phyloP scores from a whole-genome alignment of 1,139 yeast genomes.

The Geotrichum klebahnii region DNA sequence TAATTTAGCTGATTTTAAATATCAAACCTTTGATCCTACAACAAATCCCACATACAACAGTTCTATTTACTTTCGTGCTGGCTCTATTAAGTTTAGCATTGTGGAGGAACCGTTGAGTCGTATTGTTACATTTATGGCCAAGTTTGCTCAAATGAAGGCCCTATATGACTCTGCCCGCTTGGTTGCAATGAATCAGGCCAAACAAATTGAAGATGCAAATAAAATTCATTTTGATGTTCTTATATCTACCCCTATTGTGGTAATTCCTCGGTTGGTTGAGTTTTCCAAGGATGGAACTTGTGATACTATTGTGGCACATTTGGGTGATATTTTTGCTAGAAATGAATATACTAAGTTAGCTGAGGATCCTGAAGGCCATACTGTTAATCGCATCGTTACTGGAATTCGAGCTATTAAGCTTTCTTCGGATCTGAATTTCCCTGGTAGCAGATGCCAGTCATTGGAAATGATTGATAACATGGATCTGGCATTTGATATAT shows the following conservation, averaged over 20 bases:
- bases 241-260: slow-evolving; percentile 77
- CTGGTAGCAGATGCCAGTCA: slow-evolving; percentile 47
- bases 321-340: slow-evolving; percentile 76
- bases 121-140: slow-evolving; percentile 61
- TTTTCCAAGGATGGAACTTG: slow-evolving; percentile 30
- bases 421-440: slow-evolving; percentile 54
- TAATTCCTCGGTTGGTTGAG: slow-evolving; percentile 56
- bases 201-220: slow-evolving; percentile 57
- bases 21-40: slow-evolving; percentile 67
- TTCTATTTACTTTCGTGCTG: slow-evolving; percentile 61
- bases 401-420: slow-evolving; percentile 71
- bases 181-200: slow-evolving; percentile 70
- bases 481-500: slow-evolving; percentile 60
- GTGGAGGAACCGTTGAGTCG: slow-evolving; percentile 75
- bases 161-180: slow-evolving; percentile 83
- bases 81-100: slow-evolving; percentile 69
- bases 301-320: slow-evolving; percentile 63
- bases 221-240: slow-evolving; percentile 66
- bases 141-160: slow-evolving; percentile 79
- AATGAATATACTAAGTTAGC: slow-evolving; percentile 50
- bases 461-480: slow-evolving; percentile 65
- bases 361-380: slow-evolving; percentile 25
- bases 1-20: slow-evolving; percentile 74
- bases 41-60: slow-evolving; percentile 47
- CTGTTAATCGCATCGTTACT: slow-evolving; percentile 53